Base-by-base conservation (phyloP, 1,284 basidiomycete species). In the Ceratobasidium sp. region DNA sequence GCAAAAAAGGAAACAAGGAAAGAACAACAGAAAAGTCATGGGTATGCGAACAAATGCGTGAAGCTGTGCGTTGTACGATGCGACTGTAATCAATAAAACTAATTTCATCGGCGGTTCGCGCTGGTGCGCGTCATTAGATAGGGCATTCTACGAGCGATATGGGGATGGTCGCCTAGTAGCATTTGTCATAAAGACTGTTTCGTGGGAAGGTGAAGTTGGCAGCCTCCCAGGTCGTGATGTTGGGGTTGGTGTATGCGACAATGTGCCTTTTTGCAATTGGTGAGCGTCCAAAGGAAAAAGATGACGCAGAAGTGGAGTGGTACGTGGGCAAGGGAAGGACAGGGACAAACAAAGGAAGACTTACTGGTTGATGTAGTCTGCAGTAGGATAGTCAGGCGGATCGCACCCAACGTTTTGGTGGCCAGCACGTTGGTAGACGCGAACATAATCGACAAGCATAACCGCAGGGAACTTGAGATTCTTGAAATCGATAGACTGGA, bases 381-480 rank as follows among this genome's bases (percentile, higher is more conserved):
- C 76, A 14, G 88, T 93, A 1, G 92, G 91, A 74, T 85, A 83
- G 43, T 80, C 82, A 3, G 86, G 79, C 18, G 91, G 92, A 78
- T 89, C 81, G 76, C 92, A 93, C 1, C 85, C 85, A 50, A 53
- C 61, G 88, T 83, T 78, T 83, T 80, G 36, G 85, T 78, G 28
- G 85, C 89, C 71, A 30, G 85, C 78, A 30, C 89, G 85, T 80
- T 93, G 92, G 76, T 93, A 93, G 53, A 93, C 84, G 41, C 92
- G 88, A 18, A 93, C 84, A 75, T 93, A 93, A 78, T 93, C 92
- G 70, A 93, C 80, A 75, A 86, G 87, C 89, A 93, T 91, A 76
- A 83, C 81, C 26, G 83, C 80, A 1, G 92, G 92, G 83, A 93
- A 93, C 65, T 80, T 76, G 50, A 93, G 78, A 77, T 90, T 82